A percentile compares a stretch with the other conserved stretches of the same genome.
These are phyloP conservation scores for Jimgerdemannia flammicorona DNA, from an alignment of 192 early-diverging fungal species.

Conservation along the genomic window DNA sequence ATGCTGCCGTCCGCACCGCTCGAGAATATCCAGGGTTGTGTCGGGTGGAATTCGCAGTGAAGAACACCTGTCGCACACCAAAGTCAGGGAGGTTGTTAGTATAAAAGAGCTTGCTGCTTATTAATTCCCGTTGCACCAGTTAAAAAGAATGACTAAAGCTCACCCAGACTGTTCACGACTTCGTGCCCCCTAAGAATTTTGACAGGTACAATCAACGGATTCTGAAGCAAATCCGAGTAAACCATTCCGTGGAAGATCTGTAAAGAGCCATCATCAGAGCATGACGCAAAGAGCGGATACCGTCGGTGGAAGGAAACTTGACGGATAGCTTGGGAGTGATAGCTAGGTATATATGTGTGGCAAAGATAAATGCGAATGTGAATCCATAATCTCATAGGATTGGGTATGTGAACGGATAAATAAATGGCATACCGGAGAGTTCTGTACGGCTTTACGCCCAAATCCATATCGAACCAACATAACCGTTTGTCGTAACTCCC, in stretches of 20 bases:
- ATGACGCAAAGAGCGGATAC: slow-evolving; percentile 92
- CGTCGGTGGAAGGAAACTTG: slow-evolving; percentile 81
- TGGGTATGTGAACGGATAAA: background rate
- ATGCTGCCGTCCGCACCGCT: slow-evolving; percentile 88
- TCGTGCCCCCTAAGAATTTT: slow-evolving; percentile 84
- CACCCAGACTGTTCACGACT: slow-evolving; percentile 26
- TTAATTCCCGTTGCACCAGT: background rate
- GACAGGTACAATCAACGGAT: slow-evolving; percentile 98
- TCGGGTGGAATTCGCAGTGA: slow-evolving; percentile 89
- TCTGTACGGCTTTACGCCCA: slow-evolving; percentile 90
- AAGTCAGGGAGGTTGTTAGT: background rate
- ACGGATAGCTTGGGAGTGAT: slow-evolving; percentile 87
- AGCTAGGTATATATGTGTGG: slow-evolving; percentile 28
- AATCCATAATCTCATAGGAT: background rate
- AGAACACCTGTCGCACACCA: slow-evolving; percentile 58
- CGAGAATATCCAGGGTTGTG: slow-evolving; percentile 95
- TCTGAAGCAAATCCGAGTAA: slow-evolving; percentile 91
- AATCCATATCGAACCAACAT: slow-evolving; percentile 97
- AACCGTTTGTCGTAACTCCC: slow-evolving; percentile 95
- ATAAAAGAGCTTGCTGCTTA: background rate
- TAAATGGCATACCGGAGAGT: slow-evolving; percentile 65
- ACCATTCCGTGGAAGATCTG: slow-evolving; percentile 99
- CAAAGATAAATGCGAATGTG: background rate
- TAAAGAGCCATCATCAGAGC: slow-evolving; percentile 88
- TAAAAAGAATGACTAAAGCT: slow-evolving; percentile 14